Conservation (phyloP, 176 grass and related monocot species). For the Elaeis guineensis region DNA sequence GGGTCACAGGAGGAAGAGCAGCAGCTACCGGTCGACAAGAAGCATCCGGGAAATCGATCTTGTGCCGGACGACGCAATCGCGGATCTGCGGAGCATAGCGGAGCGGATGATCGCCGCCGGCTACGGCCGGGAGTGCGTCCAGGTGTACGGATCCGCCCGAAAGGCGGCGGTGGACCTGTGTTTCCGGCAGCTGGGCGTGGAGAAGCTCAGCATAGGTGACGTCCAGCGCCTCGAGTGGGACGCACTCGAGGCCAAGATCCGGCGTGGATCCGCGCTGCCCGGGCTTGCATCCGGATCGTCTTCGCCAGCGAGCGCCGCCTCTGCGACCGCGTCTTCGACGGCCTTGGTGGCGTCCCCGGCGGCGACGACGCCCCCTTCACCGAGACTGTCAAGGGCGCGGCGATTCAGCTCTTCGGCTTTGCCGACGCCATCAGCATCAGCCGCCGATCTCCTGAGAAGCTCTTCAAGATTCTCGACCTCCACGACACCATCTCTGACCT, state of each 20-base stretch:
- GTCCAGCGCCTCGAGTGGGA: slow-evolving; percentile 81
- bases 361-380: slow-evolving; percentile 53
- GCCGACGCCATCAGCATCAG: slow-evolving; percentile 82
- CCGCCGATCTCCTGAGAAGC: slow-evolving; percentile 74
- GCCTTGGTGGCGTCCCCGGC: slow-evolving; percentile 14
- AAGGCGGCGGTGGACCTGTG: slow-evolving; percentile 67
- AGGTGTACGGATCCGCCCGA: slow-evolving; percentile 79
- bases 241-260: slow-evolving; percentile 60
- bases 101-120: slow-evolving; percentile 59
- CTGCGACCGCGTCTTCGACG: slow-evolving; percentile 70
- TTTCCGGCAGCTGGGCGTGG: slow-evolving; percentile 71
- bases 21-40: slow-evolving; percentile 47
- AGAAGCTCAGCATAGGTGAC: slow-evolving; percentile 92
- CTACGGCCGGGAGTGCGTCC: slow-evolving; percentile 86
- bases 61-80: slow-evolving; percentile 55
- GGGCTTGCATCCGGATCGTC: slow-evolving; percentile 45
- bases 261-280: slow-evolving; percentile 83
- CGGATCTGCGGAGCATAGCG: slow-evolving; percentile 59
- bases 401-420: slow-evolving; percentile 84
- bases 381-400: slow-evolving; percentile 76
- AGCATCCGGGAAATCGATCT: slow-evolving; percentile 94
- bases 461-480: slow-evolving; percentile 97
- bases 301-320: slow-evolving; percentile 85
- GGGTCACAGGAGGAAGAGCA: background rate
- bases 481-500: slow-evolving; percentile 73